Evolutionary conservation across 2,329 filamentous ascomycete species (phyloP).

Genomic region (Aspergillus fumigatiaffinis): DNA sequence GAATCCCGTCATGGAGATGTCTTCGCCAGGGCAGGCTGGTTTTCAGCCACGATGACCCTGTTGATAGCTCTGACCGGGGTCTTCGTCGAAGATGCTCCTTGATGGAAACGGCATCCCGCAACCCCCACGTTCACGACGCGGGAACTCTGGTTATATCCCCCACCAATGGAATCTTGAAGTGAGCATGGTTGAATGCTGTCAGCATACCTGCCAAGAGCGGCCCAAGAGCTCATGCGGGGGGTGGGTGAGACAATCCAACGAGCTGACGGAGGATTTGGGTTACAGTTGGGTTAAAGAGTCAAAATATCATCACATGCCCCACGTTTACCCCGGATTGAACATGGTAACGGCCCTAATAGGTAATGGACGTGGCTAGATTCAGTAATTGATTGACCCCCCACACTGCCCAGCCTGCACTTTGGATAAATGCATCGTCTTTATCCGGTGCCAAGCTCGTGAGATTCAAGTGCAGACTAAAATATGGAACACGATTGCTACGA

Average conservation of each 20-base stretch:
- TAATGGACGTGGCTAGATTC: neutral
- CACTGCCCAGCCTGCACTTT: neutral
- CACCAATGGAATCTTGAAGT: neutral
- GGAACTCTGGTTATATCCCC: neutral
- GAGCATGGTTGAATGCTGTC: neutral
- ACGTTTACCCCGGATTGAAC: neutral
- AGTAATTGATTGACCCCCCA: neutral
- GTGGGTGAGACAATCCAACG: neutral
- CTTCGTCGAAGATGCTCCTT: neutral
- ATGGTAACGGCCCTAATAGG: neutral
- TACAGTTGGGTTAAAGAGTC: neutral
- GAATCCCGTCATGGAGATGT: neutral
- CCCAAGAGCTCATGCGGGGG: neutral
- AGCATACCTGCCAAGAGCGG: neutral
- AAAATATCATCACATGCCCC: neutral
- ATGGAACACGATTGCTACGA: neutral
- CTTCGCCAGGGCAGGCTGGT: too few relatives aligned
- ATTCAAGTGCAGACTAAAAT: too few relatives aligned
- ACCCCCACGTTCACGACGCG: neutral
- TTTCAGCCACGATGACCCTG: too few relatives aligned
- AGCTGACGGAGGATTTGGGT: neutral
- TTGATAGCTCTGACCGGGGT: neutral
- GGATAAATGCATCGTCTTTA: conserved; percentile 6
- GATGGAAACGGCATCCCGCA: neutral
- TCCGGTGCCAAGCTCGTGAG: neutral